Evolutionary conservation across 2,329 filamentous ascomycete species (phyloP), one percentile per base, ranked within the genome.

Genomic region (Arthrobotrys pseudoclavata): DNA sequence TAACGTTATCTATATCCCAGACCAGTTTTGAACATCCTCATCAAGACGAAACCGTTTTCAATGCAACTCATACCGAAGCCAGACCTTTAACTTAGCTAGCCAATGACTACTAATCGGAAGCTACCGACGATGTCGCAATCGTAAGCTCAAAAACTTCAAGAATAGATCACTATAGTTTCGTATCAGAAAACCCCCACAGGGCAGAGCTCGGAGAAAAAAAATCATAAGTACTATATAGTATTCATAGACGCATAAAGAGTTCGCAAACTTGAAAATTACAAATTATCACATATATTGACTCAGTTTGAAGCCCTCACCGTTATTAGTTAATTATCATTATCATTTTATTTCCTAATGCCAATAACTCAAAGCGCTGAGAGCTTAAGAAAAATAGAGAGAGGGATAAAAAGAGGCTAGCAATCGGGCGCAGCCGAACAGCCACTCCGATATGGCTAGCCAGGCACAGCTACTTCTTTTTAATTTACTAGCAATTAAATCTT

Each of bases 251-350:
- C 42, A 45, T 20, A 18, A 45, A 45, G 7, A 40, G 26, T 60
- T 20, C 57, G 20, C 20, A 2, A 9, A n/a, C 57, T 50, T 50
- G 13, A 22, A 29, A 48, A 31, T 57, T 29, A 57, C 47, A 52
- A 63, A 71, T 63, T 3, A 45, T 45, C 12, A 24, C 10, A 66
- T 72, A 24, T 18, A 26, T 50, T 72, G 69, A 72, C 69, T 72
- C 69, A 72, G 69, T 72, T 66, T 72, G 69, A 72, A 72, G 69
- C 69, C 66, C 69, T 72, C 69, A 71, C n/a, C 18, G 24, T 50
- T 29, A 22, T 24, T 22, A 37, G 7, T 47, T 20, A 55, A 34
- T 55, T 57, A 5, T 10, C 13, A 9, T 12, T 12, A 40, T 40
- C 37, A n/a, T 40, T 15, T 40, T 40, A 40, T 40, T 40, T 40